These are phyloP conservation scores for Malassezia restricta DNA, from an alignment of 1,284 basidiomycete genomes.

Conservation along the genomic window DNA sequence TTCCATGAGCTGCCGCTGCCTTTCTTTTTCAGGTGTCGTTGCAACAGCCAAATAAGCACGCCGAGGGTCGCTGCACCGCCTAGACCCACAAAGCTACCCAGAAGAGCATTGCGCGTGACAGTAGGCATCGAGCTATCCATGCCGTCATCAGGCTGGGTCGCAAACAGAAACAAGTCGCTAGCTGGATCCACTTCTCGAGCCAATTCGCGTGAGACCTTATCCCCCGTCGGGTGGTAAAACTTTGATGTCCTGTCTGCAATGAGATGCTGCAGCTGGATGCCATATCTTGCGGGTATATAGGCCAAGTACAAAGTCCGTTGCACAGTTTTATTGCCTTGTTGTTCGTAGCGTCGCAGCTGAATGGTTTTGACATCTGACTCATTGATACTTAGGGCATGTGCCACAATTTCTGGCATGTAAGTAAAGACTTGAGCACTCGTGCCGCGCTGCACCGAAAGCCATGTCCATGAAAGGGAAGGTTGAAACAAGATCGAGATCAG, in stretches of 20 bases:
- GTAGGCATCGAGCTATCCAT: neutral
- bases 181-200: conserved; percentile 30
- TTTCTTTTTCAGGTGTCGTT: neutral
- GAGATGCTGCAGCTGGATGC: neutral
- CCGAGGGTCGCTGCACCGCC: conserved; percentile 22
- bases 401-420: conserved; percentile 36
- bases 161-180: conserved; percentile 22
- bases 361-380: conserved; percentile 25
- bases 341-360: conserved; percentile 19
- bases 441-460: conserved; percentile 31
- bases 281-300: conserved; percentile 20
- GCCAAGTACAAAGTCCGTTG: conserved; percentile 32
- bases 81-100: conserved; percentile 28
- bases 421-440: conserved; percentile 42
- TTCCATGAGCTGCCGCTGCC: neutral
- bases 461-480: conserved; percentile 30
- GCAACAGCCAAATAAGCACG: conserved; percentile 18
- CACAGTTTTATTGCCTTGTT: conserved; percentile 8
- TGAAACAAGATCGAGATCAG: conserved; percentile 31
- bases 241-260: neutral
- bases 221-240: neutral
- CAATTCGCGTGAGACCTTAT: conserved; percentile 24
- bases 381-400: conserved; percentile 11
- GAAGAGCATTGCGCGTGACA: conserved; percentile 26
- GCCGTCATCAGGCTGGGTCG: conserved; percentile 4